Base-by-base conservation (phyloP, 2,329 filamentous ascomycete species). In the Colletotrichum sp. region DNA sequence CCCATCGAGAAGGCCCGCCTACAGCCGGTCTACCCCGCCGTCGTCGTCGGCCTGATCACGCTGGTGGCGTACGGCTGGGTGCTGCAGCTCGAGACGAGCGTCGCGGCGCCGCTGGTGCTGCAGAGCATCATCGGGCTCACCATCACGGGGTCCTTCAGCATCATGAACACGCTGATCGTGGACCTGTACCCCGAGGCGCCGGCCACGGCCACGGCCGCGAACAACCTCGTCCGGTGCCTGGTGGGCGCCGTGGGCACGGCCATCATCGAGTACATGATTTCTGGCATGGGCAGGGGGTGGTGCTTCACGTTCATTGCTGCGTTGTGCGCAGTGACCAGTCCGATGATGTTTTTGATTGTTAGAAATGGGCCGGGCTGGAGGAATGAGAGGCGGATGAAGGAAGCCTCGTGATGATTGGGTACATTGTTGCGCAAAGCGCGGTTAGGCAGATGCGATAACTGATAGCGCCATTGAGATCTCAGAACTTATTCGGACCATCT, bases 191-290 rank as follows among this genome's bases (percentile, higher is more conserved):
- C 91, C 0, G 84, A 89, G 28, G 88, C 89, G 2, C 91, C 91
- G 0, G 91, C 91, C 0, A 93, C 91, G 0, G 91, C 90, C 0
- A 91, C 91, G 3, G 92, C 92, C 0, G 90, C 92, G 1, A 92
- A 92, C 77, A 94, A 94, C 76, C 83, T 94, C 5, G 87, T 91
- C 6, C 84, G 92, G n/a, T 94, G 92, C 80, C 82, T 91, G 21
- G 83, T 91, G 56, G 92, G 91, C 28, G 93, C 92, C 0, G 88
- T 85, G 2, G 89, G 88, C 5, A 92, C 91, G 26, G 91, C 90
- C 0, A 85, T 92, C 10, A 90, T 94, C 52, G 88, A 92, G 67
- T 84, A 87, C 67, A 91, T 94, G 87, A 88, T 93, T 32, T 77
- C 83, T 8, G 83, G 82, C 0, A 88, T 93, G 84, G 92, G 92